phyloP scores from a whole-genome alignment of 345 rosid genomes.

The Turritis glabra region DNA sequence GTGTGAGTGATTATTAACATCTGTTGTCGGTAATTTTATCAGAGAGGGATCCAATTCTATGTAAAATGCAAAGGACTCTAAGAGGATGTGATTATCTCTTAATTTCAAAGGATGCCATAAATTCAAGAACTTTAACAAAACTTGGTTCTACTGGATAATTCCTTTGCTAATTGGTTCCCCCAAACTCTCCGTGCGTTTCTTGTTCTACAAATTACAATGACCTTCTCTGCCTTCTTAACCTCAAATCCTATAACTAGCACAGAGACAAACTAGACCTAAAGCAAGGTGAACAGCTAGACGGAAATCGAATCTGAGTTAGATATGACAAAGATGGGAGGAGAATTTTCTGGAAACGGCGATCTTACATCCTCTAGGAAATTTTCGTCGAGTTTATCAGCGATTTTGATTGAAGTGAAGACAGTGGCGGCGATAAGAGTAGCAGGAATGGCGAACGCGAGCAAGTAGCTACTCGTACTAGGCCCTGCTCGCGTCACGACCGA shows the following conservation, averaged over 20 bases:
- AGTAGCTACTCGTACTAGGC: constrained; percentile 57
- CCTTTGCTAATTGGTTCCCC: no score
- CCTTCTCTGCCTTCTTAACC: background rate
- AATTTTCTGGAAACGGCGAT: background rate
- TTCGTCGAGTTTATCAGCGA: constrained; percentile 71
- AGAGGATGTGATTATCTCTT: no score
- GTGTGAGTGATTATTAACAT: background rate
- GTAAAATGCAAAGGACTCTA: background rate
- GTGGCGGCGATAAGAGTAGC: constrained; percentile 70
- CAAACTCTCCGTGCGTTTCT: background rate
- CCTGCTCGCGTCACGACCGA: constrained; percentile 64
- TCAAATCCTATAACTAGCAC: background rate
- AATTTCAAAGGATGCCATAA: background rate
- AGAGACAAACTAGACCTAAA: background rate
- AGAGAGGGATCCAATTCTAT: no score
- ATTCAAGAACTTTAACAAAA: background rate
- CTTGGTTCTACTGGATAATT: background rate
- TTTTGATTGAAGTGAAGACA: constrained; percentile 56
- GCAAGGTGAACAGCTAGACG: background rate
- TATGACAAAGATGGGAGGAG: background rate
- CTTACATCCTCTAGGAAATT: constrained; percentile 78
- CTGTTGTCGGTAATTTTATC: no score
- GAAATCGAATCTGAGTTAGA: background rate
- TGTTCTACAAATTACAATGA: background rate
- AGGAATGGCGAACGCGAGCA: constrained; percentile 68